Conservation (phyloP, 352 stramenopile genomes). For the Pythium scleroteichum region DNA sequence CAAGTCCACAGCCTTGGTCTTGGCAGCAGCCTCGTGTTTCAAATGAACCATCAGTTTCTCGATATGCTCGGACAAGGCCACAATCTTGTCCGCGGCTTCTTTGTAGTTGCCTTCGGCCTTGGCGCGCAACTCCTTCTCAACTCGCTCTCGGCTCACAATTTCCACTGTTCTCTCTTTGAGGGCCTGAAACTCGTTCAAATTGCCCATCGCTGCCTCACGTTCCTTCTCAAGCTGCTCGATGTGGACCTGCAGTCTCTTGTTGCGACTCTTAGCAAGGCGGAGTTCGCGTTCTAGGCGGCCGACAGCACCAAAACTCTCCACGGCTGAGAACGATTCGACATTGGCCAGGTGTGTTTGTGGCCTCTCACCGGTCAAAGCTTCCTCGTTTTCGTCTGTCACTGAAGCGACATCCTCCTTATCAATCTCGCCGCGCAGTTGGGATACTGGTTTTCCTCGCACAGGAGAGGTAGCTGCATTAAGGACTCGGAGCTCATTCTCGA, state of each 20-base stretch:
- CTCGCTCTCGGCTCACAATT: slow-evolving; percentile 73
- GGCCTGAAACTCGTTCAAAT: slow-evolving; percentile 56
- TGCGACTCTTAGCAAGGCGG: slow-evolving; percentile 62
- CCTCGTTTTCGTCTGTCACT: neutral
- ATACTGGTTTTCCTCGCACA: neutral
- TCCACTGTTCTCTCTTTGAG: slow-evolving; percentile 81
- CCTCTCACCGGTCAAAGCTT: neutral
- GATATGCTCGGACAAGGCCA: slow-evolving; percentile 93
- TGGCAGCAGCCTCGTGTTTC: slow-evolving; percentile 95
- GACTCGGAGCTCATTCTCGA: slow-evolving; percentile 57
- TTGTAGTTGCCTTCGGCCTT: slow-evolving; percentile 67
- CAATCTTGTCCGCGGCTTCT: slow-evolving; percentile 84
- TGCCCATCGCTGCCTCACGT: slow-evolving; percentile 43
- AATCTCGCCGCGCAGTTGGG: neutral
- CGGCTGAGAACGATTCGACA: slow-evolving; percentile 59
- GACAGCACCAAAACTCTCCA: slow-evolving; percentile 58
- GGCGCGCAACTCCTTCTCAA: slow-evolving; percentile 85
- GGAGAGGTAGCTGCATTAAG: slow-evolving; percentile 32
- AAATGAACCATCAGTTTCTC: slow-evolving; percentile 97
- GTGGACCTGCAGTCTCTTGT: slow-evolving; percentile 64
- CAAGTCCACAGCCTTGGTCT: slow-evolving; percentile 83
- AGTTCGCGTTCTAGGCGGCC: slow-evolving; percentile 73
- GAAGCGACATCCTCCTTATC: neutral
- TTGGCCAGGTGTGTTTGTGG: slow-evolving; percentile 45
- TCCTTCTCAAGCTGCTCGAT: slow-evolving; percentile 56